Base-by-base conservation (phyloP, 2,329 filamentous ascomycete genomes). In the Botrytis pseudocinerea region DNA sequence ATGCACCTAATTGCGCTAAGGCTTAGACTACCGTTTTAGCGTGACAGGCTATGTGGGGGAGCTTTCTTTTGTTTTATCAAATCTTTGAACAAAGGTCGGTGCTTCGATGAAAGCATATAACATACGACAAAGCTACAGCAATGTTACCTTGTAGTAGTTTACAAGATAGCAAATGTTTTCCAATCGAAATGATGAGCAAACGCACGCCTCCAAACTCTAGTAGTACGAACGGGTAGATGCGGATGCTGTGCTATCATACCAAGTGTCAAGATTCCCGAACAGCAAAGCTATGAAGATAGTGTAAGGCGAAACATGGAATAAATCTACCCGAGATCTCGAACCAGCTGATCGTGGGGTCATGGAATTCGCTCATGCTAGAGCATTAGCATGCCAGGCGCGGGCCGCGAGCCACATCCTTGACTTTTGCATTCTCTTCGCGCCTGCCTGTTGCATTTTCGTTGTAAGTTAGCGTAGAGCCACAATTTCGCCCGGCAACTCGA, bases 251-350 rank as follows among this genome's bases (percentile, higher is more conserved):
- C 40, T 59, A 60, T 42, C 32, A 71, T 40, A 59, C 46, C 61
- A 59, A 28, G 46, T 66, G 61, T 66, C 69, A 51, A 71, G 69
- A 71, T 71, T 64, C 54, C 48, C 48, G n/a, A 57, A 38, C 18
- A 69, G 48, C 48, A 57, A 42, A 64, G 59, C 35, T 48, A 16
- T 46, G 35, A 38, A 54, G 59, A 62, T 57, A 66, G 62, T 51
- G 38, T 44, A 57, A 59, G 60, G 59, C 18, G 59, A 46, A 44
- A 28, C 28, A 22, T 38, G 38, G 40, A 46, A 48, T 60, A 38
- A 68, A 68, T 61, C 62, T 72, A 72, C 70, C 70, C 62, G 70
- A 72, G 70, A 72, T 72, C 65, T 69, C 38, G 62, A 59, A 48
- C 70, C 70, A 69, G 70, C 62, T 72, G 70, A 72, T 72, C 70